Evolutionary conservation across 2,329 filamentous ascomycete genomes (phyloP).

Genomic region (Colletotrichum falcatum): DNA sequence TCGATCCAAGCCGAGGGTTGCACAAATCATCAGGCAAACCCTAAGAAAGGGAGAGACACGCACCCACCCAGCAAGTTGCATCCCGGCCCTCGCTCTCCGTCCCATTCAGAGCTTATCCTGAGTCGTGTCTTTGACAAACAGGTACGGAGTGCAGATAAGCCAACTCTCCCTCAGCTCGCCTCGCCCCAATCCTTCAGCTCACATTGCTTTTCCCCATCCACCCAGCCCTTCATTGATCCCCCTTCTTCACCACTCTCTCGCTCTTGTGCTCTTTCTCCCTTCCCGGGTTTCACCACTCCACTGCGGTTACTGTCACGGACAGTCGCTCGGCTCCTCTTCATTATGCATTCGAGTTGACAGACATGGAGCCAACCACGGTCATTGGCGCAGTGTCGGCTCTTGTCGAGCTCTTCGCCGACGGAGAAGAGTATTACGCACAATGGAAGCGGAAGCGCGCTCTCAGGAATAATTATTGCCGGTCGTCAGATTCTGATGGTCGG

Average conservation of each 20-base stretch:
- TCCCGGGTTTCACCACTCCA: not conserved
- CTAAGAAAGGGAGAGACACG: not conserved
- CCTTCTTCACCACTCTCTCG: not conserved
- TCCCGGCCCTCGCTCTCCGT: not conserved
- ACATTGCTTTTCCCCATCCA: slow-evolving; percentile 13
- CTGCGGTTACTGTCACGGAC: not conserved
- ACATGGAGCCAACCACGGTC: slow-evolving; percentile 44
- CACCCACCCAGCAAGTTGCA: not conserved
- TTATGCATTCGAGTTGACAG: slow-evolving; percentile 29
- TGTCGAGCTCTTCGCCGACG: slow-evolving; percentile 39
- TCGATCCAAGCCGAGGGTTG: slow-evolving; percentile 1
- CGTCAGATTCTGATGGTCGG: slow-evolving; percentile 19
- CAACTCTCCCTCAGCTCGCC: slow-evolving; percentile 29
- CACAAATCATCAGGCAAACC: not conserved
- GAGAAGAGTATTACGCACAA: slow-evolving; percentile 46
- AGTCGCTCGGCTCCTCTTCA: slow-evolving; percentile 5
- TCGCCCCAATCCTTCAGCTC: slow-evolving; percentile 13
- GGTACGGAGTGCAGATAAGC: slow-evolving; percentile 7
- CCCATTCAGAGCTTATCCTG: slow-evolving; percentile 10
- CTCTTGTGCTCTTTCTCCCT: not conserved
- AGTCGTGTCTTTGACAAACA: slow-evolving; percentile 2
- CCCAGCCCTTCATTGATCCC: not conserved
- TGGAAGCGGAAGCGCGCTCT: slow-evolving; percentile 52
- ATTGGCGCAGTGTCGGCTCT: slow-evolving; percentile 42
- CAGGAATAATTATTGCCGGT: slow-evolving; percentile 50